These are phyloP conservation scores for Arabidopsis thaliana DNA, from an alignment of 345 rosid genomes.

Conservation along the genomic window TAIR10.1 NC_003071.7:15287501-15288000, in stretches of 20 bases:
- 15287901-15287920: slow-evolving; percentile 18
- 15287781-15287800: slow-evolving; percentile 21
- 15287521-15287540: slow-evolving; percentile 41
- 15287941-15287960: slow-evolving; percentile 20
- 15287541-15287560: slow-evolving; percentile 45
- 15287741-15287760: slow-evolving; percentile 15
- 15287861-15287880: slow-evolving; percentile 6
- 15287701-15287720: slow-evolving; percentile 26
- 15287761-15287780: slow-evolving; percentile 36
- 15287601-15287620: slow-evolving; percentile 49
- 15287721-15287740: slow-evolving; percentile 22
- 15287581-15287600: slow-evolving; percentile 42
- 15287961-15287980: slow-evolving; percentile 25
- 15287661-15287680: not conserved
- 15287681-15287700: slow-evolving; percentile 21
- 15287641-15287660: not conserved
- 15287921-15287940: slow-evolving; percentile 29
- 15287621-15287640: not conserved
- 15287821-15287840: slow-evolving; percentile 3
- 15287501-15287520: slow-evolving; percentile 43
- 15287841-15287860: slow-evolving; percentile 24
- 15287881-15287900: slow-evolving; percentile 12
- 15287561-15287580: slow-evolving; percentile 33
- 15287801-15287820: slow-evolving; percentile 20
- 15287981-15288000: slow-evolving; percentile 23